Evolutionary conservation across 768 basidiomycete species (phyloP), one percentile per base, ranked within the genome.

Genomic region (Boletus bicolor): DNA sequence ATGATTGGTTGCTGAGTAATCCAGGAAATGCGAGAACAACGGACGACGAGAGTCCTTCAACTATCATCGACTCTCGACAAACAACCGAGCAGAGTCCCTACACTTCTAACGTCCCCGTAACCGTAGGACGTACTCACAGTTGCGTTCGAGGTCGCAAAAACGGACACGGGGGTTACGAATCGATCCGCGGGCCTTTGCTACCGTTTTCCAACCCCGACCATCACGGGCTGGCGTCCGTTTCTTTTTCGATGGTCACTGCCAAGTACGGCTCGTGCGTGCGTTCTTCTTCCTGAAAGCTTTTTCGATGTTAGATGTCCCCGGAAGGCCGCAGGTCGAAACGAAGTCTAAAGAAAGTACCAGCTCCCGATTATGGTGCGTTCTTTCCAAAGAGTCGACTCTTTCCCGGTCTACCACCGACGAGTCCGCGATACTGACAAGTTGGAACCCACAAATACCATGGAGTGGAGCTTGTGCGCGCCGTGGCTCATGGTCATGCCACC

Each of bases 181-280:
- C 57, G 57, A 58, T 58, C 57, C 56, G 57, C 57, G 57, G 57
- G 47, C 7, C 28, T 7, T 46, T 35, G 44, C 43, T 35, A 39
- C 42, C n/a, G 43, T 44, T 42, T 32, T 37, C 44, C 32, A 41
- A 42, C 17, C 43, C 57, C 57, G 57, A 46, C 48, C 44, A 58
- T 42, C 49, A 44, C 28, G 28, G 28, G 28, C 28, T 28, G 6
- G 28, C 28, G 2, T 15, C 14, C 14, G 3, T 24, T 42, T 21
- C 7, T 11, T 24, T 7, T 26, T 51, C 24, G 49, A 32, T 9
- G n/a, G 47, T 37, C 12, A 7, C 7, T 42, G 1, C 41, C n/a
- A 41, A 41, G n/a, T 41, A 26, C 14, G 42, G 21, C 24, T 15
- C 42, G 15, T 15, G 21, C 15, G 15, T 28, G 28, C 14, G 30